Base-by-base conservation (phyloP, 2,329 filamentous ascomycete genomes). In the Venturia nashicola region DNA sequence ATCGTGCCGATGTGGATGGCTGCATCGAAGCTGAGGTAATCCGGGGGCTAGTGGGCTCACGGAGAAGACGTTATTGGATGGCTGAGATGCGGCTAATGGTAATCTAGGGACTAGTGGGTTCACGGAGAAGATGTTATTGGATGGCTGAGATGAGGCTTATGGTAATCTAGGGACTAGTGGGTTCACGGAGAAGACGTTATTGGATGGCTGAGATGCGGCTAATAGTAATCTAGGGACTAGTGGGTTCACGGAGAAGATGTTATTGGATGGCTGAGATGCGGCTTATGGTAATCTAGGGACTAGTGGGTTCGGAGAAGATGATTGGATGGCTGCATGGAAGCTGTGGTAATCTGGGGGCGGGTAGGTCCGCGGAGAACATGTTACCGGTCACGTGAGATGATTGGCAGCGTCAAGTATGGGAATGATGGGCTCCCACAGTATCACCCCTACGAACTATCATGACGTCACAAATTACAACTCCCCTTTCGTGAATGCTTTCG, bases 401-500 rank as follows among this genome's bases (percentile, higher is more conserved):
- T n/a, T n/a, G n/a, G n/a, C n/a, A n/a, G n/a, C n/a, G n/a, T n/a
- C n/a, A n/a, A n/a, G n/a, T n/a, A n/a, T n/a, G n/a, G n/a, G n/a
- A n/a, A n/a, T n/a, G n/a, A n/a, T n/a, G n/a, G n/a, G n/a, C n/a
- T n/a, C n/a, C n/a, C n/a, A n/a, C n/a, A n/a, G n/a, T n/a, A n/a
- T n/a, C n/a, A n/a, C n/a, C n/a, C n/a, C n/a, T n/a, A n/a, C n/a
- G n/a, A n/a, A n/a, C 66, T 71, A 76, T 0, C 79, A 82, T 69
- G 79, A 76, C 0, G 67, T 78, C 0, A 69, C 73, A 9, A 83
- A 82, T 67, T 83, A 82, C 67, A 68, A 82, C 65, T 66, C 67
- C 2, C 76, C 76, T 0, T 68, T 71, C 59, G 69, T 71, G 1
- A 70, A 71, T 18, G 76, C 75, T 0, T 78, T 76, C 63, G 77